These are phyloP conservation scores for Acorus gramineus DNA, from an alignment of 106 monocot species.

Conservation along the genomic window DNA sequence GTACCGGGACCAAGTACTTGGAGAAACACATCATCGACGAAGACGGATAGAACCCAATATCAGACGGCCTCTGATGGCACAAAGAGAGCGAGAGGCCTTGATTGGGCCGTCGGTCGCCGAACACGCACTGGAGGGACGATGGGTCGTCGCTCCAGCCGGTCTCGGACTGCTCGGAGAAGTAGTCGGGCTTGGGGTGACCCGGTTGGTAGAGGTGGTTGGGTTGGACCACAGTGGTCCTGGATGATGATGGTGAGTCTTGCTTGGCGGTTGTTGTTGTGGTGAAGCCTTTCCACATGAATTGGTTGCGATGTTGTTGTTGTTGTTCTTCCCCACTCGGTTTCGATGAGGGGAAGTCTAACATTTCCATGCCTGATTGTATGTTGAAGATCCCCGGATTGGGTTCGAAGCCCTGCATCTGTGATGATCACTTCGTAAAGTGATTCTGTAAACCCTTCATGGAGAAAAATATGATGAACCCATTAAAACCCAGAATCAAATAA, in stretches of 20 bases:
- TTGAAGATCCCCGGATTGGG: conserved; percentile 22
- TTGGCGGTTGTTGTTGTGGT: background rate
- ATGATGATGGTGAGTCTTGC: no score
- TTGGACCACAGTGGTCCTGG: no score
- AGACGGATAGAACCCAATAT: background rate
- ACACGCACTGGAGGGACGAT: no score
- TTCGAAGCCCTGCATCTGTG: conserved; percentile 10
- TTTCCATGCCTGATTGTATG: conserved; percentile 45
- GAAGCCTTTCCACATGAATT: conserved; percentile 4
- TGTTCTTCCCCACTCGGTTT: no score
- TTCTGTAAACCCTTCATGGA: no score
- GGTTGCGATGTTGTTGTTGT: conserved; percentile 6
- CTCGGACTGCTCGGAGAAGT: no score
- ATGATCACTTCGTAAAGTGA: no score
- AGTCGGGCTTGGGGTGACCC: no score
- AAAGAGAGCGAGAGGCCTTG: background rate
- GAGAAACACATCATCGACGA: conserved; percentile 7
- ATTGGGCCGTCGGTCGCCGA: background rate
- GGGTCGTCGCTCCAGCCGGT: no score
- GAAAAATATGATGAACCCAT: no score
- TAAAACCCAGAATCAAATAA: no score
- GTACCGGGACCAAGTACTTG: conserved; percentile 27
- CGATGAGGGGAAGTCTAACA: conserved; percentile 29
- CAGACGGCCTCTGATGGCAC: background rate
- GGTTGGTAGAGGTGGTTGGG: no score